A percentile compares a stretch with the other conserved stretches of the same genome.
These are phyloP conservation scores for Piedraia hortae DNA, from an alignment of 2,329 filamentous ascomycete genomes.

Conservation along the genomic window DNA sequence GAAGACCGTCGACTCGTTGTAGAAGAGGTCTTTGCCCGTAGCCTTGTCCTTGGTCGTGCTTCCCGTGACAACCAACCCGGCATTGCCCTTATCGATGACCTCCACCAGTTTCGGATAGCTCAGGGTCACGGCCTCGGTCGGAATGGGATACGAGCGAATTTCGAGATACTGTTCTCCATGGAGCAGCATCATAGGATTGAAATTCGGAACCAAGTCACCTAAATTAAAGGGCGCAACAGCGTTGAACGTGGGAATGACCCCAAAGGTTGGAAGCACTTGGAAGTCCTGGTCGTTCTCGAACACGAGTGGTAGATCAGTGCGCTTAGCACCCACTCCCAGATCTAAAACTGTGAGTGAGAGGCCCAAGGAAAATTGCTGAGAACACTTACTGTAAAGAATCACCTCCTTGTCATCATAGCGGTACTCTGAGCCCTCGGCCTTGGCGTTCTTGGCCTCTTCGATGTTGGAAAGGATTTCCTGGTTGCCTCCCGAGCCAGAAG, in stretches of 20 bases:
- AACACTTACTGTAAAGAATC: conserved; percentile 49
- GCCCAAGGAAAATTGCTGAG: not conserved
- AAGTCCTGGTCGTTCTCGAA: conserved; percentile 83
- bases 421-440: conserved; percentile 49
- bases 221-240: conserved; percentile 54
- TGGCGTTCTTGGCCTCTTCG: conserved; percentile 41
- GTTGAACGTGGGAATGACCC: conserved; percentile 83
- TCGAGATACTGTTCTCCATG: conserved; percentile 98
- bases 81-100: conserved; percentile 83
- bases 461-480: conserved; percentile 49
- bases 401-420: conserved; percentile 63
- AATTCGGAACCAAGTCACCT: conserved; percentile 72
- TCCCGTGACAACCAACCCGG: conserved; percentile 55
- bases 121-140: conserved; percentile 50
- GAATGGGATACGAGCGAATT: conserved; percentile 72
- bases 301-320: conserved; percentile 60
- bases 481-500: conserved; percentile 14
- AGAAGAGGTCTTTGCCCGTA: conserved; percentile 76
- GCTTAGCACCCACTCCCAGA: conserved; percentile 75
- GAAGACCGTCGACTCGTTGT: conserved; percentile 88
- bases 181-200: conserved; percentile 93
- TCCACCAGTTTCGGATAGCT: conserved; percentile 64
- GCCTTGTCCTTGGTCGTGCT: conserved; percentile 61
- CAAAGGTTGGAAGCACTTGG: conserved; percentile 82
- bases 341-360: conserved; percentile 16